phyloP scores from a whole-genome alignment of 495 filamentous ascomycete species.

The Schizothecium vesticola region DNA sequence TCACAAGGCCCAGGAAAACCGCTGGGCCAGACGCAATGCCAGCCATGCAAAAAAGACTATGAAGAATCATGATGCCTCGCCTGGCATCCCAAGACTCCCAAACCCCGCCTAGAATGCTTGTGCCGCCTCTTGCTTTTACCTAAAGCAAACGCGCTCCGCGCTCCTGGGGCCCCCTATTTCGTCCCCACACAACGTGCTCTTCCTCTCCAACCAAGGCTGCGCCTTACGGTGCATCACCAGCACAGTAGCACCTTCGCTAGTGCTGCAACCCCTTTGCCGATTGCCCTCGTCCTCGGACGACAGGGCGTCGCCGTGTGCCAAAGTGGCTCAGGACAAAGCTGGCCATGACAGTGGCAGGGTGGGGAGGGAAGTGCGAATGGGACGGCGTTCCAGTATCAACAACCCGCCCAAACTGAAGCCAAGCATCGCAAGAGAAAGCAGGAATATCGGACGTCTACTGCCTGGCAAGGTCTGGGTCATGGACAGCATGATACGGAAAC shows the following conservation, averaged over 20 bases:
- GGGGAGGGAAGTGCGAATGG: neutral
- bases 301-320: neutral
- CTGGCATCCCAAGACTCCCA: neutral
- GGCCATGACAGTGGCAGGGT: neutral
- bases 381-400: neutral
- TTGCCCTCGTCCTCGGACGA: neutral
- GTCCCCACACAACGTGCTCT: neutral
- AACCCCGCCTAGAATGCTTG: neutral
- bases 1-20: neutral
- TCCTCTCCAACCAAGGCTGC: neutral
- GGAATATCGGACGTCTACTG: neutral
- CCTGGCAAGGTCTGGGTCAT: neutral
- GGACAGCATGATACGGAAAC: neutral
- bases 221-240: neutral
- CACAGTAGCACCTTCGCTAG: neutral
- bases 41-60: neutral
- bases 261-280: neutral
- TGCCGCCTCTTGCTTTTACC: neutral
- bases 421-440: neutral
- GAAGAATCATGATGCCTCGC: neutral
- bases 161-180: neutral
- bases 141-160: neutral
- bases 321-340: neutral
- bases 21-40: neutral
- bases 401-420: neutral